These are phyloP conservation scores for Collybiopsis luxurians DNA, from an alignment of 768 basidiomycete species.

Conservation along the genomic window DNA sequence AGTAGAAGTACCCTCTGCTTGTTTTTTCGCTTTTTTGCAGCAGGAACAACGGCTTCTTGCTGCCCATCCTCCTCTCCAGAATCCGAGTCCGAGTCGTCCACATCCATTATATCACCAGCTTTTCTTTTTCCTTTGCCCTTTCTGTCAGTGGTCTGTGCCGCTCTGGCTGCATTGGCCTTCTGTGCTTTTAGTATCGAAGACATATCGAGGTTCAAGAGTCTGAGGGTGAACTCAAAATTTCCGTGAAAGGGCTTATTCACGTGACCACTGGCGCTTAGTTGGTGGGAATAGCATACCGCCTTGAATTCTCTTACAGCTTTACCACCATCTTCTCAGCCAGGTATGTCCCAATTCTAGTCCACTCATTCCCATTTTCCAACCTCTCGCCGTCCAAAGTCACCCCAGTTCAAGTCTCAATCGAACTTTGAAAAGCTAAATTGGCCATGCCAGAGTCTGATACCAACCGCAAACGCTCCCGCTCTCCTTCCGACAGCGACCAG, in stretches of 20 bases:
- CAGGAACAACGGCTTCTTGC: conserved; percentile 36
- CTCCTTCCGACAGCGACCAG: conserved; percentile 77
- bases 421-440: conserved; percentile 40
- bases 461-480: conserved; percentile 84
- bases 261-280: neutral
- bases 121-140: conserved; percentile 65
- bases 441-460: conserved; percentile 86
- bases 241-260: neutral
- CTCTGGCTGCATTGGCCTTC: conserved; percentile 52
- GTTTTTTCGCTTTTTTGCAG: conserved; percentile 67
- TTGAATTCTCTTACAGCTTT: neutral
- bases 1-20: conserved; percentile 94
- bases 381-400: neutral
- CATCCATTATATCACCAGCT: conserved; percentile 43
- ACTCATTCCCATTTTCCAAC: neutral
- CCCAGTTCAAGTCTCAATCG: conserved; percentile 6
- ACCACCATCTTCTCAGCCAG: conserved; percentile 1
- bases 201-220: too few species aligned
- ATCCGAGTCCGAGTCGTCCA: neutral
- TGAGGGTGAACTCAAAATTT: neutral
- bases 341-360: conserved; percentile 1
- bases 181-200: conserved; percentile 63
- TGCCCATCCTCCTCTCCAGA: conserved; percentile 25
- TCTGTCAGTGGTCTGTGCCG: conserved; percentile 2
- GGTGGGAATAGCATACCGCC: neutral